phyloP scores from a whole-genome alignment of 2,329 filamentous ascomycete species.

The Coleophoma crateriformis region DNA sequence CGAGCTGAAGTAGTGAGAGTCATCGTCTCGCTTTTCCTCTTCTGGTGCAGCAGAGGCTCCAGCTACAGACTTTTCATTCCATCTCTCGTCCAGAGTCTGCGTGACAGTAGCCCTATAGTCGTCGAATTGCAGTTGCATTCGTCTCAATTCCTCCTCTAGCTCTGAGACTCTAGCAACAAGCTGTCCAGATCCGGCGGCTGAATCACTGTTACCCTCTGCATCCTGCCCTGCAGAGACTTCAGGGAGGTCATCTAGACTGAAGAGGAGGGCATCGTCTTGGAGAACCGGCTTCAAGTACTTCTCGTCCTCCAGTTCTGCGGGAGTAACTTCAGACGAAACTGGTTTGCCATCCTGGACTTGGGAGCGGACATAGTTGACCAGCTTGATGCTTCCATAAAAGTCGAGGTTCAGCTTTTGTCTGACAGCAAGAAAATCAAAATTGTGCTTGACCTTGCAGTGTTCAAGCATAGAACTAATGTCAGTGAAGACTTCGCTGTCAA shows the following conservation, averaged over 20 bases:
- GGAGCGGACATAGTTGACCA: slow-evolving; percentile 62
- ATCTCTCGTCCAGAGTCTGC: slow-evolving; percentile 32
- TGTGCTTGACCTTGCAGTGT: slow-evolving; percentile 60
- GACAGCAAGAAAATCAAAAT: slow-evolving; percentile 61
- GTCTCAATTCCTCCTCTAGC: slow-evolving; percentile 31
- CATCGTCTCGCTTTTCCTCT: slow-evolving; percentile 40
- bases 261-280: slow-evolving; percentile 84
- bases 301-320: slow-evolving; percentile 66
- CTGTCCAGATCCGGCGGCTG: slow-evolving; percentile 14
- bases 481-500: slow-evolving; percentile 61
- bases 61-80: slow-evolving; percentile 31
- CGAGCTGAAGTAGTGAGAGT: slow-evolving; percentile 57
- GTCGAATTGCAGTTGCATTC: slow-evolving; percentile 32
- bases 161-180: slow-evolving; percentile 28
- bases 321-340: slow-evolving; percentile 44
- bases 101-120: slow-evolving; percentile 33
- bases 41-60: slow-evolving; percentile 41
- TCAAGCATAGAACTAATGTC: slow-evolving; percentile 60
- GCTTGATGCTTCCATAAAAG: slow-evolving; percentile 67
- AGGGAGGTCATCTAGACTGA: slow-evolving; percentile 76
- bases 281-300: slow-evolving; percentile 77
- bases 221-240: slow-evolving; percentile 31
- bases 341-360: slow-evolving; percentile 38
- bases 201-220: slow-evolving; percentile 18
- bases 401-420: slow-evolving; percentile 57